These are phyloP conservation scores for Aspergillus sp. DNA, from an alignment of 2,329 filamentous ascomycete genomes.

Conservation along the genomic window DNA sequence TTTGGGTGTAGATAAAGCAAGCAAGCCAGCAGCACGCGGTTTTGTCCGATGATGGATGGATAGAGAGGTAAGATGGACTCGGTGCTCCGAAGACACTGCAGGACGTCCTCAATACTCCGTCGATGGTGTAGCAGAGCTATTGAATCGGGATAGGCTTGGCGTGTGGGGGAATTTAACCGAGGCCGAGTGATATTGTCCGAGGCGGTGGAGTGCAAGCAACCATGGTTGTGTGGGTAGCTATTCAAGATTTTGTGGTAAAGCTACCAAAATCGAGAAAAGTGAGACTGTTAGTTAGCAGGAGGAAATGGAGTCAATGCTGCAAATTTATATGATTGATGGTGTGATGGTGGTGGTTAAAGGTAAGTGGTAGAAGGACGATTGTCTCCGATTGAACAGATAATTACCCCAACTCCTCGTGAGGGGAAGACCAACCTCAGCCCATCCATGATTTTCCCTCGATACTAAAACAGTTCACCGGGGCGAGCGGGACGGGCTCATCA, in stretches of 20 bases:
- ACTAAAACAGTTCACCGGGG: constrained; percentile 25
- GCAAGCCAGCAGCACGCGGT: background rate
- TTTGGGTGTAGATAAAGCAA: background rate
- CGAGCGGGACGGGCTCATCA: constrained; percentile 6
- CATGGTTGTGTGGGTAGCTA: background rate
- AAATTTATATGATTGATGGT: too few relatives aligned
- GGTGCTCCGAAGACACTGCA: background rate
- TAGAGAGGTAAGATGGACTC: background rate
- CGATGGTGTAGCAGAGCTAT: background rate
- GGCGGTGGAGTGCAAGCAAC: background rate
- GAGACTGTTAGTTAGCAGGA: too few relatives aligned
- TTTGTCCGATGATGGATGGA: background rate
- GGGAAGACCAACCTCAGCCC: constrained; percentile 27
- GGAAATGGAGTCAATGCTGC: background rate
- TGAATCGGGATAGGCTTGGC: constrained; percentile 8
- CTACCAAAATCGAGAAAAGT: too few relatives aligned
- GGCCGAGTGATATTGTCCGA: background rate
- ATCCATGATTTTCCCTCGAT: constrained; percentile 8
- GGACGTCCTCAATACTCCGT: background rate
- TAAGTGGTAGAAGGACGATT: background rate
- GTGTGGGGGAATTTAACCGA: constrained; percentile 27
- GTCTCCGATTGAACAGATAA: too few relatives aligned
- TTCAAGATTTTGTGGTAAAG: background rate
- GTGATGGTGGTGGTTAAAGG: background rate
- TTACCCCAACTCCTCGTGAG: constrained; percentile 36